Evolutionary conservation across 2,329 filamentous ascomycete genomes (phyloP), one percentile per base, ranked within the genome.

Genomic region (Colletotrichum sojae): DNA sequence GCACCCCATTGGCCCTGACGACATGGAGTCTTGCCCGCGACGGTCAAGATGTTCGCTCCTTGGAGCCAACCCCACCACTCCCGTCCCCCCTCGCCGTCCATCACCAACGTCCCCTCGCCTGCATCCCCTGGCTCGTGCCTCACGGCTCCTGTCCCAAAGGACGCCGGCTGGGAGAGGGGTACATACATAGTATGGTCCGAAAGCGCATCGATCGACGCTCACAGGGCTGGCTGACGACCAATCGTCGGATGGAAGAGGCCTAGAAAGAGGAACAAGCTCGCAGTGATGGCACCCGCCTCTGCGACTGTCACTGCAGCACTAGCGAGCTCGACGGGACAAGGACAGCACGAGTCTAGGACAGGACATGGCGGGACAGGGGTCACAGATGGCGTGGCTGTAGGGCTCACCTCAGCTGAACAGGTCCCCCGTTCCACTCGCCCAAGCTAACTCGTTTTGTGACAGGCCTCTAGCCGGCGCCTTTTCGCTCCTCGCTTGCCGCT

Each of bases 381-480:
- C 61, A 55, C 60, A 60, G 36, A 56, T 67, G 70, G 76, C 73
- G 73, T 75, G 72, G 71, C 72, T 72, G 73, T 79, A 77, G 74
- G 76, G 77, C 78, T 80, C 78, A 80, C 77, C 77, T 80, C 78
- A 80, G 78, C 78, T 80, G 78, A 79, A 77, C 70, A 73, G 73
- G 72, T 69, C 71, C 76, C 76, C 76, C 8, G 76, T 69, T 66
- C 66, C 67, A 66, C 55, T 77, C 73, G 72, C 76, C 75, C 73
- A 73, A 73, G 75, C 75, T 76, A 77, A 76, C 72, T 75, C 73
- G 68, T 73, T 71, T 78, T 76, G 70, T 71, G 55, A 57, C 25
- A 59, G 54, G 46, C 53, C 40, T 67, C 63, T 65, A 20, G 20
- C 56, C 36, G 39, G 45, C 22, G 54, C 51, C 51, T 59, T 59